phyloP scores from a whole-genome alignment of 2,329 filamentous ascomycete genomes.

The Diaporthe ampelina region DNA sequence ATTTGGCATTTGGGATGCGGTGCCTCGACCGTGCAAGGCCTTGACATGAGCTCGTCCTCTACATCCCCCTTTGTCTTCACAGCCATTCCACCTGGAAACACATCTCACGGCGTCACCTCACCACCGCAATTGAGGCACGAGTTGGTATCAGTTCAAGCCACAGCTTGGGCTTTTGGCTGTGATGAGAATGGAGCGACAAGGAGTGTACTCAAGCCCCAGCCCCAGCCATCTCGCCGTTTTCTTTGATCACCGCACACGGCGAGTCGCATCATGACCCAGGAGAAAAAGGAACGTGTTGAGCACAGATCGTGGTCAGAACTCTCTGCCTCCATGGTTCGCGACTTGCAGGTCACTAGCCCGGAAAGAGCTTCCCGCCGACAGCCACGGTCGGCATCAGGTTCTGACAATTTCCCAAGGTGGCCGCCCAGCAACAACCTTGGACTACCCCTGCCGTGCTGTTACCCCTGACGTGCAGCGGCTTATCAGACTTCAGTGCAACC shows the following conservation, averaged over 20 bases:
- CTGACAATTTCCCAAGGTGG: background rate
- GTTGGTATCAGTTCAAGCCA: background rate
- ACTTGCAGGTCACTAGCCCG: slow-evolving; percentile 17
- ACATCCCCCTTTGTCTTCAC: background rate
- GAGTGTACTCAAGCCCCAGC: background rate
- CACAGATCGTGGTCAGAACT: slow-evolving; percentile 26
- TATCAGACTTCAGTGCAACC: slow-evolving; percentile 11
- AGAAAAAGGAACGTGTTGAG: background rate
- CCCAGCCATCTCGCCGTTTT: slow-evolving; percentile 8
- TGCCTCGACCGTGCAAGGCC: slow-evolving; percentile 1
- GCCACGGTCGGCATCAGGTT: slow-evolving; percentile 13
- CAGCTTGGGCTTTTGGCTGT: background rate
- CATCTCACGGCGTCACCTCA: background rate
- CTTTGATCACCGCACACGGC: slow-evolving; percentile 15
- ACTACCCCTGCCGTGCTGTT: background rate
- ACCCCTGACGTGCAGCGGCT: slow-evolving; percentile 16
- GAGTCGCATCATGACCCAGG: background rate
- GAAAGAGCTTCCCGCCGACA: slow-evolving; percentile 18
- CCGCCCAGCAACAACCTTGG: slow-evolving; percentile 6
- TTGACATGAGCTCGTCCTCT: slow-evolving; percentile 15
- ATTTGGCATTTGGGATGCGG: background rate
- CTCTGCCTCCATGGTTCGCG: background rate
- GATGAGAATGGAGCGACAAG: background rate
- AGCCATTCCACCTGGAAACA: background rate
- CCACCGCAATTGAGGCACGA: background rate